Evolutionary conservation across 768 basidiomycete genomes (phyloP).

Genomic region (Podaxis rugospora): DNA sequence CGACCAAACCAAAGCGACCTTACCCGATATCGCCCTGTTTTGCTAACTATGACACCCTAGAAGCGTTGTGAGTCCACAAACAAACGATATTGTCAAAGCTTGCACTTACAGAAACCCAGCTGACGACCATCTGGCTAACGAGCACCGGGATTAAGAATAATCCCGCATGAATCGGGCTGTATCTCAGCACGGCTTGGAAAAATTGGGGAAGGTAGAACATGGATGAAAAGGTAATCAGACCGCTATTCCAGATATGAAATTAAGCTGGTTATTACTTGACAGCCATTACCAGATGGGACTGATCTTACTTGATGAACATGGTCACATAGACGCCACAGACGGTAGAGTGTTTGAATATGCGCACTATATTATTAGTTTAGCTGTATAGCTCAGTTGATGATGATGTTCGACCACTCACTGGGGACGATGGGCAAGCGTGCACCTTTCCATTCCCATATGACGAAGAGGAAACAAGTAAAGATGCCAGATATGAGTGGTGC

Average conservation of each 20-base stretch:
- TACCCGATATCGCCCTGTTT: conserved; percentile 61
- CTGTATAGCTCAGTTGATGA: background rate
- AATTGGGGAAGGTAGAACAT: conserved; percentile 73
- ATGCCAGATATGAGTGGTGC: conserved; percentile 55
- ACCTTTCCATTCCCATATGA: conserved; percentile 70
- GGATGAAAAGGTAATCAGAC: conserved; percentile 58
- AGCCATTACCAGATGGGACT: background rate
- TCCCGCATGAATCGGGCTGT: conserved; percentile 52
- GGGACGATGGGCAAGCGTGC: conserved; percentile 71
- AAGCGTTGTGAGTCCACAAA: background rate
- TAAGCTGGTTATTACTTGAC: background rate
- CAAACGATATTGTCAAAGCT: background rate
- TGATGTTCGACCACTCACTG: conserved; percentile 32
- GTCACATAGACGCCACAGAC: conserved; percentile 65
- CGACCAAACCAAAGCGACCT: conserved; percentile 1
- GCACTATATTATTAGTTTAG: conserved; percentile 38
- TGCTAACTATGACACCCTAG: conserved; percentile 58
- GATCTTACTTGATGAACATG: conserved; percentile 60
- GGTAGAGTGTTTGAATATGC: conserved; percentile 65
- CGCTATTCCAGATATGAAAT: conserved; percentile 28
- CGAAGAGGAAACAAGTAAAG: conserved; percentile 50
- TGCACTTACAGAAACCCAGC: conserved; percentile 44
- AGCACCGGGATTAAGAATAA: conserved; percentile 68
- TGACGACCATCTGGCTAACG: conserved; percentile 56
- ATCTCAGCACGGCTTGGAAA: conserved; percentile 69